A percentile compares a stretch with the other conserved stretches of the same genome.
phyloP scores from a whole-genome alignment of 139 green algal species.

The Diplosphaera chodatii region DNA sequence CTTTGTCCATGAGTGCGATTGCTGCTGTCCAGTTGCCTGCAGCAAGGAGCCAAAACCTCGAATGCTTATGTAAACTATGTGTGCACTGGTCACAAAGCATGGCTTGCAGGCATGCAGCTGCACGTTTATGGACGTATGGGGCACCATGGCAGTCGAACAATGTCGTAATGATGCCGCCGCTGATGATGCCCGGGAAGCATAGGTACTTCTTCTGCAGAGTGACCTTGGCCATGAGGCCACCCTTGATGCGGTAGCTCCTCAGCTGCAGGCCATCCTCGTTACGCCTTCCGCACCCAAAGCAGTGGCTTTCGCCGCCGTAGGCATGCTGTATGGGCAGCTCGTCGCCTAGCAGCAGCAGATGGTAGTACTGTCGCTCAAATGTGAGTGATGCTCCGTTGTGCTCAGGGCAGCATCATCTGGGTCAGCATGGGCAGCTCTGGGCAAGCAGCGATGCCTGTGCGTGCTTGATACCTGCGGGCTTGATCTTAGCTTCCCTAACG shows the following conservation, averaged over 20 bases:
- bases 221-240: conserved; percentile 55
- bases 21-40: conserved; percentile 68
- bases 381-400: no score
- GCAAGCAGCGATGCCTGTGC: no score
- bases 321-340: conserved; percentile 62
- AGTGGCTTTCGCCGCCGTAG: conserved; percentile 58
- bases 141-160: conserved; percentile 71
- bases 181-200: conserved; percentile 40
- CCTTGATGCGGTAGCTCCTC: conserved; percentile 38
- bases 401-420: no score
- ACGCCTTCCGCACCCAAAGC: conserved; percentile 70
- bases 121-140: no score
- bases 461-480: conserved; percentile 27
- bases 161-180: conserved; percentile 59
- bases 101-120: no score
- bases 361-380: no score
- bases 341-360: no score
- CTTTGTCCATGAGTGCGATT: conserved; percentile 74
- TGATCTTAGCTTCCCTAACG: conserved; percentile 40
- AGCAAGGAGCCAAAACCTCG: no score
- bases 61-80: no score
- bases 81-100: neutral
- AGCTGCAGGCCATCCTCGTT: conserved; percentile 53
- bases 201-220: conserved; percentile 44
- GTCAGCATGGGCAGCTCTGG: no score